Evolutionary conservation across 73 alveolate genomes (phyloP).

Genomic region (Paramecium bursaria): DNA sequence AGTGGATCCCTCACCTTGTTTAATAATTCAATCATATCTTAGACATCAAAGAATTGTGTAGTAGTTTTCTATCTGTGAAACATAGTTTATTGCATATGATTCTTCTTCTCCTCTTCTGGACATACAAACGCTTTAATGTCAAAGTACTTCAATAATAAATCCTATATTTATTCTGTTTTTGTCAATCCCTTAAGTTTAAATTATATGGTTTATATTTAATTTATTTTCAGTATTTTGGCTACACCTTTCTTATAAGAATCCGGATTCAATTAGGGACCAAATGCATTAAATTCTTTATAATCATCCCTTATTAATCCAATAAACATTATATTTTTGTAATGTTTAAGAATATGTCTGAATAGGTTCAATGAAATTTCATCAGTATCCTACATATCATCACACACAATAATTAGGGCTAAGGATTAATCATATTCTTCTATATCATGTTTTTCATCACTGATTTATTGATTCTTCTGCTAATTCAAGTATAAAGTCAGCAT

Average conservation of each 20-base stretch:
- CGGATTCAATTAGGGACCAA: not conserved
- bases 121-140: conserved; percentile 18
- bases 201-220: not conserved
- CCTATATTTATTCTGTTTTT: not conserved
- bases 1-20: conserved; percentile 50
- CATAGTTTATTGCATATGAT: conserved; percentile 38
- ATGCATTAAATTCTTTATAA: not conserved
- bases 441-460: not conserved
- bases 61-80: conserved; percentile 1
- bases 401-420: not conserved
- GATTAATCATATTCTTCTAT: conserved; percentile 20
- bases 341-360: not conserved
- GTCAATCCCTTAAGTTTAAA: conserved; percentile 1
- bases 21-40: conserved; percentile 33
- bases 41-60: conserved; percentile 1
- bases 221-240: not conserved
- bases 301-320: conserved; percentile 26
- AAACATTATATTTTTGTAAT: not conserved
- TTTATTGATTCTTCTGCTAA: not conserved
- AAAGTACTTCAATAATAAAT: not conserved
- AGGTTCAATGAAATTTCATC: conserved; percentile 29
- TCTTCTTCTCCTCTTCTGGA: conserved; percentile 29
- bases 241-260: not conserved
- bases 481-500: not conserved
- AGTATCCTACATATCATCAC: conserved; percentile 48